A percentile compares a stretch with the other conserved stretches of the same genome.
phyloP scores from a whole-genome alignment of 176 grass and related monocot species.

The Oryza rufipogon region DNA sequence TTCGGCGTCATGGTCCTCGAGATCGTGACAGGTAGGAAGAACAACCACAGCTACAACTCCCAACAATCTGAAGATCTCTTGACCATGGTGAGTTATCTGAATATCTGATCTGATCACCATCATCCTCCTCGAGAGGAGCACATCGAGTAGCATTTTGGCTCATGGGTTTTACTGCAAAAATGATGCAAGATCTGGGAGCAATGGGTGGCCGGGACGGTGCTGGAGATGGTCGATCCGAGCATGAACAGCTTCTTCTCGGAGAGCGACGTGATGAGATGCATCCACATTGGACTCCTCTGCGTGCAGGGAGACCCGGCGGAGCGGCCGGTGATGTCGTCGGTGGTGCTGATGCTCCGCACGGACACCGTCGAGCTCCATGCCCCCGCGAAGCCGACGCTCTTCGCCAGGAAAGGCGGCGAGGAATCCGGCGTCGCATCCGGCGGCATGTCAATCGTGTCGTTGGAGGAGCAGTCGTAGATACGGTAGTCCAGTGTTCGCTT shows the following conservation, averaged over 20 bases:
- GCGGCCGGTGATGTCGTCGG: constrained; percentile 48
- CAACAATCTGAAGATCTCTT: neutral
- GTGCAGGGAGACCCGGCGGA: constrained; percentile 33
- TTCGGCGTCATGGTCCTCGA: neutral
- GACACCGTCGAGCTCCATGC: neutral
- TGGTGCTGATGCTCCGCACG: constrained; percentile 38
- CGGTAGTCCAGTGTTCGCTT: too few species aligned
- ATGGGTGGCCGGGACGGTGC: constrained; percentile 29
- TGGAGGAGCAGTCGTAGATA: neutral
- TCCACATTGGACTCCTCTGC: constrained; percentile 41
- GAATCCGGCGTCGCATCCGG: neutral
- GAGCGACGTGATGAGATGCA: constrained; percentile 33
- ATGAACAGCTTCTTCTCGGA: neutral
- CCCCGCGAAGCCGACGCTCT: constrained; percentile 18
- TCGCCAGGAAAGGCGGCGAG: neutral
- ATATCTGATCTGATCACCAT: neutral
- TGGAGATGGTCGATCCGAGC: constrained; percentile 25
- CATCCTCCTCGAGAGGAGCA: neutral
- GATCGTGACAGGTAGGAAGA: neutral
- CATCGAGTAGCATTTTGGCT: neutral
- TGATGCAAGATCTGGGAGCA: constrained; percentile 35
- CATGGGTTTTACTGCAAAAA: neutral
- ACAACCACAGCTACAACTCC: neutral
- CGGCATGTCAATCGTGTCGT: neutral
- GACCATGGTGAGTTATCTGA: neutral